Percentiles rank a stretch among this genome's conserved stretches.
Evolutionary conservation across 345 rosid genomes (phyloP).

Genomic region (Gossypium turneri): DNA sequence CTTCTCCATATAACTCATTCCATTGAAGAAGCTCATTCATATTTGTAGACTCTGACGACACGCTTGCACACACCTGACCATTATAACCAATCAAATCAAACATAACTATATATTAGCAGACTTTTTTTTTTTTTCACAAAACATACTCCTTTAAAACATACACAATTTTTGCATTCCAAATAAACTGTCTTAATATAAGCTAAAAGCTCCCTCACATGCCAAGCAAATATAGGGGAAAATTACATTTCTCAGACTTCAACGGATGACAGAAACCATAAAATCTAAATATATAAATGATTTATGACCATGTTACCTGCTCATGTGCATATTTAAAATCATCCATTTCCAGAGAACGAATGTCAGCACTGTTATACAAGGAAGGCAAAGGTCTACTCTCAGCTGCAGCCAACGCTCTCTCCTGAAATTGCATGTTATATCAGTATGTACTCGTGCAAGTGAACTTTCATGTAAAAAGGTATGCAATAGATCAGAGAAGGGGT

Average conservation of each 20-base stretch:
- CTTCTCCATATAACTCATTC: conserved; percentile 97
- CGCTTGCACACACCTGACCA: conserved; percentile 89
- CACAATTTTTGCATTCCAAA: not conserved
- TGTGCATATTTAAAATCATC: conserved; percentile 83
- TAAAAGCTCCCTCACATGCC: not conserved
- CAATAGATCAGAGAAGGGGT: not conserved
- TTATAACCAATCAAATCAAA: not conserved
- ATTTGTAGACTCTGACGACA: conserved; percentile 82
- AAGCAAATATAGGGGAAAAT: not conserved
- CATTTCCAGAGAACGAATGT: conserved; percentile 69
- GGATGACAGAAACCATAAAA: not conserved
- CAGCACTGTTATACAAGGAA: conserved; percentile 60
- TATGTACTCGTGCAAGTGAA: not conserved
- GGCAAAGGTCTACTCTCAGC: conserved; percentile 68
- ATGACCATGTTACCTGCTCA: conserved; percentile 63
- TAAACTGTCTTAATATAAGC: not conserved
- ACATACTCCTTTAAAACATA: no score
- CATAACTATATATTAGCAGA: not conserved
- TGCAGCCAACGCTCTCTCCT: conserved; percentile 67
- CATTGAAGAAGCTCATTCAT: conserved; percentile 94
- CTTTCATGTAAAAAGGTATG: not conserved
- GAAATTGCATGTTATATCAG: conserved; percentile 17
- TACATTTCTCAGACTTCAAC: not conserved
- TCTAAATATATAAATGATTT: not conserved
- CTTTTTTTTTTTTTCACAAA: no score